Evolutionary conservation across 108 stramenopile species (phyloP).

Genomic region (Conticribra weissflogii): DNA sequence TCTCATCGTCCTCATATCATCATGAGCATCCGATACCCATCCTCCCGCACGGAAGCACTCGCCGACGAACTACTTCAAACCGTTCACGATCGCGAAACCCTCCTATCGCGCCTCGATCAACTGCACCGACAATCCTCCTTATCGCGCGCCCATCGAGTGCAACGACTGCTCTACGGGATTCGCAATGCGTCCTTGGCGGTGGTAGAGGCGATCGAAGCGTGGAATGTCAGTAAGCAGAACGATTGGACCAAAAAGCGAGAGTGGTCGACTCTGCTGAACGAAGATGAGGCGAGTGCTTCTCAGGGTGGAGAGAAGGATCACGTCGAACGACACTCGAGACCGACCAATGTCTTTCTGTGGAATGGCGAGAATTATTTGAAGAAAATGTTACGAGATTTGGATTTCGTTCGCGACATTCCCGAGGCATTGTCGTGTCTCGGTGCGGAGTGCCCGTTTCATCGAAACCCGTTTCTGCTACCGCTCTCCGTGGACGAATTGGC

Average conservation of each 20-base stretch:
- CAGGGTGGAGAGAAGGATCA: background rate
- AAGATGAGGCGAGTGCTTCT: background rate
- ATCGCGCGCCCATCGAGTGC: constrained; percentile 24
- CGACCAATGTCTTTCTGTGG: constrained; percentile 35
- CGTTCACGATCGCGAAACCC: constrained; percentile 32
- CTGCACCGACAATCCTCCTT: constrained; percentile 19
- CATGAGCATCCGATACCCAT: background rate
- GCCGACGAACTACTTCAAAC: constrained; percentile 30
- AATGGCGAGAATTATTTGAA: constrained; percentile 37
- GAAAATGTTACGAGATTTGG: constrained; percentile 45
- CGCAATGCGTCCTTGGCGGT: constrained; percentile 36
- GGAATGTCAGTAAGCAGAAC: constrained; percentile 36
- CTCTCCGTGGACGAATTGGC: constrained; percentile 21
- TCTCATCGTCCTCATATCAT: background rate
- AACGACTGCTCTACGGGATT: constrained; percentile 34
- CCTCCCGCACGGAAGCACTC: constrained; percentile 1
- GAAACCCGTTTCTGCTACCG: constrained; percentile 41
- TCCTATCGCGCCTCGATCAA: constrained; percentile 27
- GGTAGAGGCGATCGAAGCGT: constrained; percentile 31
- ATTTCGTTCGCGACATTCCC: constrained; percentile 36
- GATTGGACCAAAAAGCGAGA: constrained; percentile 21
- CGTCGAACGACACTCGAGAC: background rate
- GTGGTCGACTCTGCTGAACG: background rate
- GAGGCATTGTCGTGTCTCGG: constrained; percentile 28
- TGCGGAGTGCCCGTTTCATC: constrained; percentile 22